These are phyloP conservation scores for Magnusiomyces clavatus DNA, from an alignment of 1,139 yeast genomes.

Conservation along the genomic window DNA sequence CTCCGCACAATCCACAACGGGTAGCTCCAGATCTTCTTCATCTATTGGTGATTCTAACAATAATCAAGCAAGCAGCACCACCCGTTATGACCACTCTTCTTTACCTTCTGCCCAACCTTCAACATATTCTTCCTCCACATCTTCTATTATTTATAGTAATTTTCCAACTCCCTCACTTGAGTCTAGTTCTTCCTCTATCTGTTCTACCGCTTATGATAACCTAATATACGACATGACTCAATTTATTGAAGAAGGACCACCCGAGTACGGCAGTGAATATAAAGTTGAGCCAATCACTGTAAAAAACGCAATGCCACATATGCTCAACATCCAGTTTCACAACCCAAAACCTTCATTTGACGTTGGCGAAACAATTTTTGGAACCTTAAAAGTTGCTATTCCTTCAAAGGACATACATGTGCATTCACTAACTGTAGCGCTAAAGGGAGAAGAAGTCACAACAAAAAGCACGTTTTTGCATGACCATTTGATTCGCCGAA, in stretches of 20 bases:
- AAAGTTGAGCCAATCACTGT: not conserved
- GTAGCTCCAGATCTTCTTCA: too few species aligned
- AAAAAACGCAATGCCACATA: not conserved
- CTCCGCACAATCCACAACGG: too few species aligned
- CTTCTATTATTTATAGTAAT: too few species aligned
- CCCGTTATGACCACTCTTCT: too few species aligned
- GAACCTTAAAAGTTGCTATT: not conserved
- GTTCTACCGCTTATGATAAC: too few species aligned
- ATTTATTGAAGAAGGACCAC: not conserved
- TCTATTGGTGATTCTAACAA: too few species aligned
- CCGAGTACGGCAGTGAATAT: not conserved
- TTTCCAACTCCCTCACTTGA: too few species aligned
- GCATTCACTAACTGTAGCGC: not conserved
- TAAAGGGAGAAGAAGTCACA: constrained; percentile 3
- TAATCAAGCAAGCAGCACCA: too few species aligned
- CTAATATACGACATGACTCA: too few species aligned
- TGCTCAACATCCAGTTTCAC: not conserved
- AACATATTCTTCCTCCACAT: too few species aligned
- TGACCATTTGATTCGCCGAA: constrained; percentile 1
- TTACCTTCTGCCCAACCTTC: too few species aligned
- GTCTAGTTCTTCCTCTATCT: too few species aligned
- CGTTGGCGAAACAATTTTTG: constrained; percentile 1
- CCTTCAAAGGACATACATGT: not conserved
- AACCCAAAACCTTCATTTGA: not conserved
- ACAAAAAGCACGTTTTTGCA: not conserved